Evolutionary conservation across 345 rosid species (phyloP).

Genomic region (Heritiera fomes): DNA sequence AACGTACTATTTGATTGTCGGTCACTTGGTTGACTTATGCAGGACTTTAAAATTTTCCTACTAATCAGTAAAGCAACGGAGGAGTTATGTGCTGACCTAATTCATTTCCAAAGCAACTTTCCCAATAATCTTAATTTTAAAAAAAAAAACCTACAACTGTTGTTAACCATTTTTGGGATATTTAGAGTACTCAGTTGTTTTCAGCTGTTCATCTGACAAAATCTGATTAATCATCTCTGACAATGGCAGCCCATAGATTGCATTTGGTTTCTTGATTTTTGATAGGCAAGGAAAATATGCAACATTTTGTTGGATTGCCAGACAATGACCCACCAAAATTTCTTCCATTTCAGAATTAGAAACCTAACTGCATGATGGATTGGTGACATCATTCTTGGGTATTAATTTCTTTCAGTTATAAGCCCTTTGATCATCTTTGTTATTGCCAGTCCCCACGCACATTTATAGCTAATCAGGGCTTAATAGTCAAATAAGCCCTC

Average conservation of each 20-base stretch:
- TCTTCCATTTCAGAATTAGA: neutral
- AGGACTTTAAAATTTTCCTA: neutral
- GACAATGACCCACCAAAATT: neutral
- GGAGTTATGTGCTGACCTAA: neutral
- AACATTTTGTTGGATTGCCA: neutral
- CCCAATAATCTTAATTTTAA: neutral
- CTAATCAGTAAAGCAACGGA: neutral
- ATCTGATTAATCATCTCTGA: neutral
- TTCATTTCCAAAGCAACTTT: neutral
- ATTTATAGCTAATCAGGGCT: no score
- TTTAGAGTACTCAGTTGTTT: neutral
- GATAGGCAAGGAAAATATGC: neutral
- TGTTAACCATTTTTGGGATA: no score
- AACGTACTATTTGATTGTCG: neutral
- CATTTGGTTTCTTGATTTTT: neutral
- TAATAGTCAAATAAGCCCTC: no score
- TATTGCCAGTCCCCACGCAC: no score
- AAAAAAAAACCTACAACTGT: neutral
- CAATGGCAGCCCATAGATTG: neutral
- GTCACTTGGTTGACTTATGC: conserved; percentile 9
- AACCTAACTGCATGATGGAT: neutral
- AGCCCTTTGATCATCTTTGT: no score
- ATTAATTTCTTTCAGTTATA: neutral
- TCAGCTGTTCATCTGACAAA: neutral
- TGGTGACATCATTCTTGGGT: neutral